phyloP scores from a whole-genome alignment of 495 filamentous ascomycete species.

The Margaritispora aquatica region DNA sequence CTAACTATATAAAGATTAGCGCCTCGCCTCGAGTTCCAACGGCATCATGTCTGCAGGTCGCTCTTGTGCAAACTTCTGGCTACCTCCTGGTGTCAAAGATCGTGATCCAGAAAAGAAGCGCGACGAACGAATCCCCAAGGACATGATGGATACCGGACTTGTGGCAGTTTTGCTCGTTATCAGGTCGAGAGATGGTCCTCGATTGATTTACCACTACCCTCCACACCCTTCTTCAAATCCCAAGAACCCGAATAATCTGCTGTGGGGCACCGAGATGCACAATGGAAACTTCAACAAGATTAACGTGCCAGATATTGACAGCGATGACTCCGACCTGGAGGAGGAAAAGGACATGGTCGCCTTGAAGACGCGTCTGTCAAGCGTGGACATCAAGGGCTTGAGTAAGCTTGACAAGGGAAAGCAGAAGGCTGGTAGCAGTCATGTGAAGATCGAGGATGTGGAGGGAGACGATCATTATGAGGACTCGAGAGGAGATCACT shows the following conservation, averaged over 20 bases:
- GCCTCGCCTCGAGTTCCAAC: neutral
- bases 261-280: conserved; percentile 21
- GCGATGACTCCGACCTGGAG: conserved; percentile 21
- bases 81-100: neutral
- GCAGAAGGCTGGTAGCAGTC: neutral
- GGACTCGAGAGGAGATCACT: conserved; percentile 43
- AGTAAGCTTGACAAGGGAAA: neutral
- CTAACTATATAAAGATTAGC: neutral
- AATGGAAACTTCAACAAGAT: conserved; percentile 24
- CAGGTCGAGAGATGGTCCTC: conserved; percentile 72
- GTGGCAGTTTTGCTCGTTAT: conserved; percentile 79
- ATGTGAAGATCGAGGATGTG: conserved; percentile 21
- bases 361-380: neutral
- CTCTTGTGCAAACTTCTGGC: no score
- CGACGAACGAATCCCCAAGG: neutral
- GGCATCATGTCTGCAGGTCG: no score
- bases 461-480: conserved; percentile 51
- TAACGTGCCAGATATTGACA: conserved; percentile 6
- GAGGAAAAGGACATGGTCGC: conserved; percentile 6
- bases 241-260: neutral
- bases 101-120: neutral
- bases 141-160: conserved; percentile 20
- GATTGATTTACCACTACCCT: conserved; percentile 90
- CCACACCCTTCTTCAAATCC: conserved; percentile 44
- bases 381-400: neutral